Percentiles rank a stretch among this genome's conserved stretches.
These are phyloP conservation scores for Lepraria neglecta DNA, from an alignment of 495 filamentous ascomycete genomes.

Conservation along the genomic window DNA sequence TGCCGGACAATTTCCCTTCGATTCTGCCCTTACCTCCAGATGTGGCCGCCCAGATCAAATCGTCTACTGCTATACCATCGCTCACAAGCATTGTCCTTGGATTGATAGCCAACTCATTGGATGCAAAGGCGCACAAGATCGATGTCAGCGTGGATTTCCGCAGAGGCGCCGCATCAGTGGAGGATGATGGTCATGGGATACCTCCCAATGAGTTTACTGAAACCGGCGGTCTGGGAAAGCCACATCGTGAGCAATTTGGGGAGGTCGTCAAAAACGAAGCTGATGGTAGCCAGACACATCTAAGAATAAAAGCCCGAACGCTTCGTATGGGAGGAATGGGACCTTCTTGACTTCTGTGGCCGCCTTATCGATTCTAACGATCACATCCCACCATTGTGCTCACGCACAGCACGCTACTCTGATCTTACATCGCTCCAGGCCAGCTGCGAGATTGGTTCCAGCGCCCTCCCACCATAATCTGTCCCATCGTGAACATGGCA, in stretches of 20 bases:
- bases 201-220: conserved; percentile 60
- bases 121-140: conserved; percentile 68
- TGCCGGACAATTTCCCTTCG: conserved; percentile 23
- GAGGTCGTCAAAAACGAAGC: conserved; percentile 1
- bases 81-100: conserved; percentile 67
- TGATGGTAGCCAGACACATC: conserved; percentile 60
- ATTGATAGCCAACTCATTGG: conserved; percentile 79
- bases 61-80: conserved; percentile 69
- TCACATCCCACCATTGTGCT: conserved; percentile 66
- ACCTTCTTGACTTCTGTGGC: conserved; percentile 72
- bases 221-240: conserved; percentile 65
- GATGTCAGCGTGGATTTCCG: conserved; percentile 66
- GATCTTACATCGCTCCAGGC: conserved; percentile 61
- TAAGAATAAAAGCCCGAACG: conserved; percentile 47
- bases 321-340: conserved; percentile 62
- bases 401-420: conserved; percentile 63
- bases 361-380: conserved; percentile 66
- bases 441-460: conserved; percentile 61
- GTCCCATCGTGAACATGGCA: conserved; percentile 58
- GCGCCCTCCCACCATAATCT: conserved; percentile 57
- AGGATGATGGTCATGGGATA: conserved; percentile 86
- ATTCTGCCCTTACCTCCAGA: conserved; percentile 69
- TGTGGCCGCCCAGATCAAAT: conserved; percentile 80
- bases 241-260: conserved; percentile 54
- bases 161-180: conserved; percentile 73